Base-by-base conservation (phyloP, 2,329 filamentous ascomycete species). In the Exserohilum turcica region DNA sequence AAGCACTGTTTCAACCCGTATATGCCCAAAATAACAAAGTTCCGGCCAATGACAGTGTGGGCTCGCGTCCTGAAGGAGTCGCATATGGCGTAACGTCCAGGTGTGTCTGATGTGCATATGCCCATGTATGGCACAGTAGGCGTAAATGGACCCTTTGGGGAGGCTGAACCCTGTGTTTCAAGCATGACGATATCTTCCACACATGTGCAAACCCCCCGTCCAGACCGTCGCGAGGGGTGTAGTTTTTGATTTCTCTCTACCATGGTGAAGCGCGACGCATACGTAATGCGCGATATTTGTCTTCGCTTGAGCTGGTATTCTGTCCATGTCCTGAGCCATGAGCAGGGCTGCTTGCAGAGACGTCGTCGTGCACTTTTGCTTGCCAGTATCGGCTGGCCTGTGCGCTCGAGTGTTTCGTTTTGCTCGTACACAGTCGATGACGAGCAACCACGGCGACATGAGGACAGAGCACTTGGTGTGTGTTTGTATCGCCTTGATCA, bases 401-500 rank as follows among this genome's bases (percentile, higher is more conserved):
- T 44, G 42, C 42, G 21, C 9, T 10, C 21, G 7, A 27, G 42
- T n/a, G 33, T 35, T 9, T 9, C 16, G 5, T 15, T 19, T 15
- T 44, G 13, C 18, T 44, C 18, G 19, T 9, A 13, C 16, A 5
- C 6, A 9, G 18, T 29, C 28, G 13, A 18, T 39, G 15, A 19
- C 9, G 28, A 15, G 15, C n/a, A 31, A 16, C 28, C 19, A 37
- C 27, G 21, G 42, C 7, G 18, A 33, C 9, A 43, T 13, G 45
- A 16, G 16, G 18, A 44, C 13, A 39, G 40, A 21, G 35, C 16
- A 15, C n/a, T n/a, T n/a, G n/a, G n/a, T n/a, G n/a, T n/a, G n/a
- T 28, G n/a, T 27, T 38, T 21, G 28, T 24, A 12, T 19, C 24
- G 44, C 44, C 24, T 18, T 21, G 51, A 42, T 40, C 40, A 50